These are phyloP conservation scores for Microbotryum lychnidis-dioicae DNA, from an alignment of 1,284 basidiomycete genomes.

Conservation along the genomic window DNA sequence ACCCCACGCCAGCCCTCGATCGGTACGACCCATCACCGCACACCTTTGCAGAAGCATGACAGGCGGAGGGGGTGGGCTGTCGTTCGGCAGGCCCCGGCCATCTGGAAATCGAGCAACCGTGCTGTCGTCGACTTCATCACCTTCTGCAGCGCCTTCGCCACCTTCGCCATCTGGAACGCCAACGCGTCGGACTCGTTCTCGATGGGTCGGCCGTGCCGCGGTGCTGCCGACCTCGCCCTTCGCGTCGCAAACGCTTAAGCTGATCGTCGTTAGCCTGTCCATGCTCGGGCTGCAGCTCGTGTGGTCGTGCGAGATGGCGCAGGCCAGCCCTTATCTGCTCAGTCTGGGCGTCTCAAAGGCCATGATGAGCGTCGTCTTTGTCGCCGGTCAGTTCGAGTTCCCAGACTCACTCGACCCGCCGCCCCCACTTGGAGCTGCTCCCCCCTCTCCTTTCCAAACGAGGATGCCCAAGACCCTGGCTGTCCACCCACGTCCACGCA, in stretches of 20 bases:
- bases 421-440: constrained; percentile 13
- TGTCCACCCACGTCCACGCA: not conserved
- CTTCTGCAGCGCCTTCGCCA: too few species aligned
- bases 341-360: constrained; percentile 32
- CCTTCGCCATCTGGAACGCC: not conserved
- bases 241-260: constrained; percentile 9
- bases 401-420: not conserved
- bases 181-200: constrained; percentile 2
- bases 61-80: too few species aligned
- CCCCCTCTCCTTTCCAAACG: not conserved
- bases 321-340: constrained; percentile 34
- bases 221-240: constrained; percentile 8
- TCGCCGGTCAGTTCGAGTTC: constrained; percentile 28
- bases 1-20: not conserved
- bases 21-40: too few species aligned
- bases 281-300: constrained; percentile 31
- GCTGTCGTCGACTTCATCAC: too few species aligned
- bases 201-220: constrained; percentile 21
- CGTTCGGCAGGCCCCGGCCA: too few species aligned
- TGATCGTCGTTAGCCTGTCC: constrained; percentile 10
- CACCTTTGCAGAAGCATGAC: too few species aligned
- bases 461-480: not conserved
- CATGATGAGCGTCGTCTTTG: constrained; percentile 41
- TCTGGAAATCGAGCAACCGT: too few species aligned
- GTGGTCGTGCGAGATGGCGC: constrained; percentile 33